Conservation (phyloP, 345 rosid genomes). For the Boechera stricta region DNA sequence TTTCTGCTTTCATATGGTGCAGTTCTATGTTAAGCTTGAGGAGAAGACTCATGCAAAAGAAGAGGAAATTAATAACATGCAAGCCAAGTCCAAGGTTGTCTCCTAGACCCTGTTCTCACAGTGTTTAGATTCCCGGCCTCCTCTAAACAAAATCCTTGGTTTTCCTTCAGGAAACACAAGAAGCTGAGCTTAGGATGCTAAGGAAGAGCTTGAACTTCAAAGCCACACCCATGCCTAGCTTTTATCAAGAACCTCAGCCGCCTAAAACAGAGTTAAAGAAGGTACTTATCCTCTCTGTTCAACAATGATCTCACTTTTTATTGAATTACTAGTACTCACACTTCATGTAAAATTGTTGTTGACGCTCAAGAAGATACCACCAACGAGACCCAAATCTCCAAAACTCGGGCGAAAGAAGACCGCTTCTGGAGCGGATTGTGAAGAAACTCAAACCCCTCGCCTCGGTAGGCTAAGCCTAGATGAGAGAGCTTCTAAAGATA, state of each 20-base stretch:
- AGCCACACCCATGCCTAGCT: conserved; percentile 98
- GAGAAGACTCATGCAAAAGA: conserved; percentile 98
- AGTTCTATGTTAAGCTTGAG: conserved; percentile 96
- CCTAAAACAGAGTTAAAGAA: conserved; percentile 86
- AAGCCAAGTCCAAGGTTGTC: conserved; percentile 92
- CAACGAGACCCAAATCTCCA: conserved; percentile 97
- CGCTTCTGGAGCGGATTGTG: conserved; percentile 51
- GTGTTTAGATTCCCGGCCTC: background rate
- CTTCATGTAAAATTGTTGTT: conserved; percentile 4
- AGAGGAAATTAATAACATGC: conserved; percentile 72
- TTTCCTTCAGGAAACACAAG: conserved; percentile 80
- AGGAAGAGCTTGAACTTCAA: conserved; percentile 94
- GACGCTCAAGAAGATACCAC: conserved; percentile 69
- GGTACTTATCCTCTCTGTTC: conserved; percentile 52
- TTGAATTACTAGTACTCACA: conserved; percentile 1
- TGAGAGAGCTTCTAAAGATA: conserved; percentile 53
- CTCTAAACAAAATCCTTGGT: conserved; percentile 18
- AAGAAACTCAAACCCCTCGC: conserved; percentile 53
- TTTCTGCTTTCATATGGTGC: conserved; percentile 38
- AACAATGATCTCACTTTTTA: background rate
- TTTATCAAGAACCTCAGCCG: conserved; percentile 96
- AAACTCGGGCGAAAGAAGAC: conserved; percentile 90
- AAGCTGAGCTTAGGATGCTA: conserved; percentile 89
- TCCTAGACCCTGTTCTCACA: conserved; percentile 21
- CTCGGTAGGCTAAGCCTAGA: conserved; percentile 73